A percentile compares a stretch with the other conserved stretches of the same genome.
Conservation (phyloP, 805 yeast species). For the Starmerella bombicola region DNA sequence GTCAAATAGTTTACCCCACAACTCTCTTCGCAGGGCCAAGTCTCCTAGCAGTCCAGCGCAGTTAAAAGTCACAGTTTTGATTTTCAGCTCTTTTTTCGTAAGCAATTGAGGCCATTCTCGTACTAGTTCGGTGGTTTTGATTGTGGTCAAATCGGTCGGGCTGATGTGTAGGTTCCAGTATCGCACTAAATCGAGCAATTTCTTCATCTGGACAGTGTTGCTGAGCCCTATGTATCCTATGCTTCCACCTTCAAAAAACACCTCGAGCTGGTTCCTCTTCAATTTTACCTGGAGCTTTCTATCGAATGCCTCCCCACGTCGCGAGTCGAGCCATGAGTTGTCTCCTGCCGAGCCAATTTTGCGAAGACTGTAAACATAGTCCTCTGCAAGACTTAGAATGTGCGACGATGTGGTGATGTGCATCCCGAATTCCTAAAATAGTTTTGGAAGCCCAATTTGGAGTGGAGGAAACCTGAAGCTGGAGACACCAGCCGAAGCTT, state of each 20-base stretch:
- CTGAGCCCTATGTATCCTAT: slow-evolving; percentile 16
- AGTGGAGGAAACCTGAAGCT: no score
- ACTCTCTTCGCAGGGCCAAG: slow-evolving; percentile 10
- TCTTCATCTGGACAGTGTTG: slow-evolving; percentile 5
- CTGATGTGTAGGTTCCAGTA: slow-evolving; percentile 20
- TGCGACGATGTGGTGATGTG: slow-evolving; percentile 17
- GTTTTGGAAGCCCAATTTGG: not conserved
- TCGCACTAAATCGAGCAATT: slow-evolving; percentile 13
- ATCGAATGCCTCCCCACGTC: slow-evolving; percentile 22
- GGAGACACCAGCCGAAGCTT: no score
- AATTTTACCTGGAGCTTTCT: slow-evolving; percentile 14
- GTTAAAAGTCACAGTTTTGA: slow-evolving; percentile 32
- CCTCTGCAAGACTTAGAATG: slow-evolving; percentile 16
- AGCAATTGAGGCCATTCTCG: slow-evolving; percentile 15
- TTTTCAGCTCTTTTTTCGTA: slow-evolving; percentile 15
- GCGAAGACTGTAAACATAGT: slow-evolving; percentile 16
- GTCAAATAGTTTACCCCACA: slow-evolving; percentile 21
- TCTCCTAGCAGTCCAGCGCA: slow-evolving; percentile 19
- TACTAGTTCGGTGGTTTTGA: slow-evolving; percentile 16
- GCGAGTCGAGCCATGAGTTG: slow-evolving; percentile 23
- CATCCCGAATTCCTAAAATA: slow-evolving; percentile 9
- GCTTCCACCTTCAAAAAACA: slow-evolving; percentile 17
- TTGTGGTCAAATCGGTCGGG: slow-evolving; percentile 22
- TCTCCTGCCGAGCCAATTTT: slow-evolving; percentile 12
- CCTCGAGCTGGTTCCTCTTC: slow-evolving; percentile 7